Conservation (phyloP, 345 rosid species). For the Salix exigua region DNA sequence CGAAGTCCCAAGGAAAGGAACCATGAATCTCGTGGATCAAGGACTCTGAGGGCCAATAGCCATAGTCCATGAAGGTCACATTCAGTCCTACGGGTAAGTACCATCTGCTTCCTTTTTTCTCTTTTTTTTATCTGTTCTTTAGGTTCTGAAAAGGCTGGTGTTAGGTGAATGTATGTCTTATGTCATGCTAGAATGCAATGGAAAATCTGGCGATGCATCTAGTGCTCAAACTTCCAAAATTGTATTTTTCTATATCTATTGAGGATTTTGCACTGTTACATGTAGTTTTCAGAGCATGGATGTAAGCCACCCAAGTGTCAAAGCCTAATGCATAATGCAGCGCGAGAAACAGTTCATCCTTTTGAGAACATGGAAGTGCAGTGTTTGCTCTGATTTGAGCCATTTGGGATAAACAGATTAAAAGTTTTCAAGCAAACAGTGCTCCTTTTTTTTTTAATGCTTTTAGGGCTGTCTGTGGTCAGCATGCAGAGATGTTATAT, state of each 20-base stretch:
- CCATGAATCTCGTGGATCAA: constrained; percentile 37
- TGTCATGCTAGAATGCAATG: not conserved
- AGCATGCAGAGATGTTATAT: not conserved
- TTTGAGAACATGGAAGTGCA: not conserved
- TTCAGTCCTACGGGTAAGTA: constrained; percentile 53
- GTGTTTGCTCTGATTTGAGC: not conserved
- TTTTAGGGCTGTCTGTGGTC: not conserved
- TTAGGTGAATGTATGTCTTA: not conserved
- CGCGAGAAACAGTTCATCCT: not conserved
- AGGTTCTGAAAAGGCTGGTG: not conserved
- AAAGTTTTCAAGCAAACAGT: not conserved
- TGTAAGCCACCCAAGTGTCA: not conserved
- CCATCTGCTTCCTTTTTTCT: not conserved
- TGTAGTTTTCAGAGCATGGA: not conserved
- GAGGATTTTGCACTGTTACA: not conserved
- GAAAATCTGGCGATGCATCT: not conserved
- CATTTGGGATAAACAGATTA: not conserved
- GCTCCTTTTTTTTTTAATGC: not conserved
- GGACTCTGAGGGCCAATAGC: constrained; percentile 39
- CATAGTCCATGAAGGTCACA: constrained; percentile 49
- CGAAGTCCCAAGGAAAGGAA: constrained; percentile 46
- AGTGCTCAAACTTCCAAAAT: not conserved
- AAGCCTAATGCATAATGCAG: not conserved
- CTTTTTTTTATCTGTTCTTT: not conserved
- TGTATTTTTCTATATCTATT: not conserved